Evolutionary conservation across 2,329 filamentous ascomycete species (phyloP).

Genomic region (Epichloe gansuensis): DNA sequence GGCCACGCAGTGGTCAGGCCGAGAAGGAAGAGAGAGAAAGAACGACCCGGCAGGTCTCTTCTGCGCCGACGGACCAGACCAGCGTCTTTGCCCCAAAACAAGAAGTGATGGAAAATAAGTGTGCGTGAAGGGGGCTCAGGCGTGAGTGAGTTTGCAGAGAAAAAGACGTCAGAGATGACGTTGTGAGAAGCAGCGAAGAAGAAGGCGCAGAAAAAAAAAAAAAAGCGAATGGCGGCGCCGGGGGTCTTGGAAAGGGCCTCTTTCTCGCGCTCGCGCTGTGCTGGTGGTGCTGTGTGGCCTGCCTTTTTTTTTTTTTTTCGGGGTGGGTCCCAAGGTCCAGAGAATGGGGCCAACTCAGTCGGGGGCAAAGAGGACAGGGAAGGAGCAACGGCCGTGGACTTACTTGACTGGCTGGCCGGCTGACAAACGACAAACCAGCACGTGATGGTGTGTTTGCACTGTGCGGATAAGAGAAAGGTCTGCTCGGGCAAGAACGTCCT

Average conservation of each 20-base stretch:
- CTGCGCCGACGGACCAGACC: conserved; percentile 5
- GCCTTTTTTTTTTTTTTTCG: no score
- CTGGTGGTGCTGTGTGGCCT: not conserved
- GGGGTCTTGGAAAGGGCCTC: conserved; percentile 1
- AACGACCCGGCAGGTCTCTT: not conserved
- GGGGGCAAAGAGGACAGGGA: conserved; percentile 1
- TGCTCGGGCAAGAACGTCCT: conserved; percentile 1
- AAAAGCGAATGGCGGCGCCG: conserved; percentile 17
- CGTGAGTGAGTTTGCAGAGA: conserved; percentile 22
- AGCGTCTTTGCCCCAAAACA: conserved; percentile 1
- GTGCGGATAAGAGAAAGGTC: conserved; percentile 2
- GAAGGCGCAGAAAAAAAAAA: conserved; percentile 22
- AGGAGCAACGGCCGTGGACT: conserved; percentile 1
- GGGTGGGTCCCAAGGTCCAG: not conserved
- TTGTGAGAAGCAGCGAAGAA: conserved; percentile 25
- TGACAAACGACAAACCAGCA: conserved; percentile 1
- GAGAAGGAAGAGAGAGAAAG: not conserved
- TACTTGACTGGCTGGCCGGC: conserved; percentile 1
- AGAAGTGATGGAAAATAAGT: not conserved
- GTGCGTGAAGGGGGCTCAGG: conserved; percentile 21
- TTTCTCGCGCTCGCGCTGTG: not conserved
- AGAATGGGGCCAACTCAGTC: not conserved
- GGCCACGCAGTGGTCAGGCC: not conserved
- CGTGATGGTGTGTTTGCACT: not conserved
- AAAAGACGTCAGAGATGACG: conserved; percentile 38